phyloP scores from a whole-genome alignment of 768 basidiomycete species.

The Obba rivulosa region DNA sequence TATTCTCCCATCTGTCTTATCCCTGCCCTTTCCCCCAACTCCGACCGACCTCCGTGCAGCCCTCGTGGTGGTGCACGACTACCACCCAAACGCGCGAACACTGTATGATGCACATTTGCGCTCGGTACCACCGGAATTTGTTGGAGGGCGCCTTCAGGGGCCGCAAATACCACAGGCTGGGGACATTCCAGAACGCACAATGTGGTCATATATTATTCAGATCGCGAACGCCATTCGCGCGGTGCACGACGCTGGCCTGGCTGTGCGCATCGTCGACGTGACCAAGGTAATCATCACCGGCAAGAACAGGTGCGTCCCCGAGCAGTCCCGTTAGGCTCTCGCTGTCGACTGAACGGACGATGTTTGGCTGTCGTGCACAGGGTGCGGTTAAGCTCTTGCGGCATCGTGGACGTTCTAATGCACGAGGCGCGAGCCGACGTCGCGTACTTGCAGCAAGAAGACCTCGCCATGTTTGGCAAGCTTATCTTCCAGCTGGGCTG shows the following conservation, averaged over 20 bases:
- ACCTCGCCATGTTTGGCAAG: conserved; percentile 80
- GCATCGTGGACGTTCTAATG: conserved; percentile 79
- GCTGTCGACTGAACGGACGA: neutral
- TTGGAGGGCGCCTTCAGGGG: too few relatives aligned
- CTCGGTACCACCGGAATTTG: conserved; percentile 39
- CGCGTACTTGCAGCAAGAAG: conserved; percentile 73
- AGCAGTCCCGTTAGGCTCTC: neutral
- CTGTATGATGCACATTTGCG: conserved; percentile 74
- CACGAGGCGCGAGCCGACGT: conserved; percentile 61
- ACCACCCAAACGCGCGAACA: conserved; percentile 78
- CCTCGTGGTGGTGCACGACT: conserved; percentile 87
- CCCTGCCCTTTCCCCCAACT: neutral
- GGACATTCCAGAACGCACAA: conserved; percentile 63
- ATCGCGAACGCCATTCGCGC: conserved; percentile 82
- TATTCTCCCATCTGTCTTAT: too few relatives aligned
- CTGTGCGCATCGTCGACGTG: conserved; percentile 77
- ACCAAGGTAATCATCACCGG: conserved; percentile 87
- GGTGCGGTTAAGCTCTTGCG: conserved; percentile 82
- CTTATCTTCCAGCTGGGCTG: conserved; percentile 79
- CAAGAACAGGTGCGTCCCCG: conserved; percentile 66
- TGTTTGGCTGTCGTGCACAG: conserved; percentile 32
- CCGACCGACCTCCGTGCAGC: conserved; percentile 32
- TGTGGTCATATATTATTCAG: conserved; percentile 94
- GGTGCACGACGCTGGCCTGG: conserved; percentile 76
- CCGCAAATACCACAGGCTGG: conserved; percentile 29